Base-by-base conservation (phyloP, 1,139 yeast genomes). In the Wickerhamiella pararugosa region DNA sequence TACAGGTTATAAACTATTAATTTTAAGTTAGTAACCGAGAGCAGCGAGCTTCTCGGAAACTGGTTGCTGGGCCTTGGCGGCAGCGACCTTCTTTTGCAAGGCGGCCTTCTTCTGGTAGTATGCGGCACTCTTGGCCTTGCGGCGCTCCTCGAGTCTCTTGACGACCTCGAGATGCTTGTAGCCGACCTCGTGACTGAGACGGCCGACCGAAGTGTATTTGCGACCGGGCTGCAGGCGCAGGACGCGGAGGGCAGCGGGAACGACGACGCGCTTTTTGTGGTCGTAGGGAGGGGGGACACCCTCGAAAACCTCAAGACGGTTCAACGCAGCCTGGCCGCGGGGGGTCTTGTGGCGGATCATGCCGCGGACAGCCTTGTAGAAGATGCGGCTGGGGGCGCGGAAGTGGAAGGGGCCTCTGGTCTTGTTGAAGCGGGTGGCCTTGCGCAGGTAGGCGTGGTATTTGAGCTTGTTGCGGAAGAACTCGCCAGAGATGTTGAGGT, bases 201-300 rank as follows among this genome's bases (percentile, higher is more conserved):
- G 86, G 69, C 94, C 94, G 61, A 92, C 86, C 58, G 97, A 83
- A 71, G 96, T 83, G 94, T 79, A 90, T 75, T 90, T 90, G 81
- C 98, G 87, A 70, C 99, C 99, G 70, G 87, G 98, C 76, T 86
- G 87, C 73, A 90, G 82, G 80, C 98, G 86, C 70, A 90, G 77
- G 61, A 92, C 95, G 76, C 99, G 87, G 67, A 90, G 79, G 66
- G 99, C 98, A 76, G 86, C 95, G 69, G 99, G 99, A 65, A 90
- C 99, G 61, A 90, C 99, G 67, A 87, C 96, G 71, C 95, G 84
- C 94, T 90, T 87, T 86, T 84, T 82, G 76, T 80, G 86, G 90
- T 90, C 98, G 73, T 82, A 90, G 72, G 98, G 98, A 56, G 97
- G 90, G 71, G 99, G 99, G 55, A 92, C 79, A 79, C 98, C 99